A percentile compares a stretch with the other conserved stretches of the same genome.
Conservation (phyloP, 805 yeast genomes). For the Pichia occidentalis region DNA sequence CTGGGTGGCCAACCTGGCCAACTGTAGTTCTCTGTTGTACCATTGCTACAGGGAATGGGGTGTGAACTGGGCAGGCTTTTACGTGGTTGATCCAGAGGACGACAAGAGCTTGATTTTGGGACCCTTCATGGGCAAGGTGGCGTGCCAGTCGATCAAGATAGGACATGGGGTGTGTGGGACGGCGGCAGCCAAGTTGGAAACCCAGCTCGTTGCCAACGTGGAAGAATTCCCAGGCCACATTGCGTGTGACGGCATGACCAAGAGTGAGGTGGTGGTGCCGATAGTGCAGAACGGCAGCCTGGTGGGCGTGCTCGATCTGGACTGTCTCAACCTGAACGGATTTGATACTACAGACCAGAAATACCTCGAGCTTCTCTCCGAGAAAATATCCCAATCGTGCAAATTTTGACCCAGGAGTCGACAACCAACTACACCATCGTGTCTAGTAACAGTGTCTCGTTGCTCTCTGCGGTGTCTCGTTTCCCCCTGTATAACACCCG, state of each 20-base stretch:
- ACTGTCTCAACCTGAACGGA: slow-evolving; percentile 58
- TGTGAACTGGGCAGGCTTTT: slow-evolving; percentile 95
- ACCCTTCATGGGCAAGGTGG: slow-evolving; percentile 96
- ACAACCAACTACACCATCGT: not conserved
- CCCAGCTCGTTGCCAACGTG: slow-evolving; percentile 78
- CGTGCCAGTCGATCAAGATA: slow-evolving; percentile 74
- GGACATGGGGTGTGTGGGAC: slow-evolving; percentile 92
- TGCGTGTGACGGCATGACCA: slow-evolving; percentile 94
- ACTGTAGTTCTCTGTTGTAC: slow-evolving; percentile 84
- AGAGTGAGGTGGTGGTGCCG: slow-evolving; percentile 91
- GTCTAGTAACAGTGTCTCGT: not conserved
- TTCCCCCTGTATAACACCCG: no score
- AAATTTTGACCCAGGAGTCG: slow-evolving; percentile 32
- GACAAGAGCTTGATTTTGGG: slow-evolving; percentile 58
- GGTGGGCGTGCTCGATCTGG: slow-evolving; percentile 81
- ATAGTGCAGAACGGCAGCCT: slow-evolving; percentile 38
- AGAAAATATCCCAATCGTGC: slow-evolving; percentile 45
- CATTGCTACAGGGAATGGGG: slow-evolving; percentile 61
- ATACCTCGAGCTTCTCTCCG: slow-evolving; percentile 55
- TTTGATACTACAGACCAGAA: slow-evolving; percentile 59
- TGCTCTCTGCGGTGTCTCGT: not conserved
- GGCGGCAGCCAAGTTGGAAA: slow-evolving; percentile 52
- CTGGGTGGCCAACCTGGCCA: slow-evolving; percentile 88
- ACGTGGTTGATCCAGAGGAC: slow-evolving; percentile 42
- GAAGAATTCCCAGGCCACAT: slow-evolving; percentile 83